Evolutionary conservation across 495 filamentous ascomycete species (phyloP), one percentile per base, ranked within the genome.

Genomic region (Trichodelitschia bisporula): DNA sequence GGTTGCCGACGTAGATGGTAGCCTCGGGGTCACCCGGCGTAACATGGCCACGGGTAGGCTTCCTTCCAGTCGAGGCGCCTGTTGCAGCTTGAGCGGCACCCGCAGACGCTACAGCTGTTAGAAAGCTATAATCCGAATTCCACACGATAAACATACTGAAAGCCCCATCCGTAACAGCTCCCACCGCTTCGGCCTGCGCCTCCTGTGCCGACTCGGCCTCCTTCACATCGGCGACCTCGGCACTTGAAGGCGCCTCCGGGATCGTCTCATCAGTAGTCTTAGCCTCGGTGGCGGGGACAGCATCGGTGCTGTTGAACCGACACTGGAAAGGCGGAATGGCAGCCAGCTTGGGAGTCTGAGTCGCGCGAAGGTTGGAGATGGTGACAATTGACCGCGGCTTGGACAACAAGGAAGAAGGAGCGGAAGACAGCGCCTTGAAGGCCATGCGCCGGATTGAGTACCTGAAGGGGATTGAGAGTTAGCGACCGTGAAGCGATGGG

Each of bases 1-100:
- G 47, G 54, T 97, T 97, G 20, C 76, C 76, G 38, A 93, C 42
- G 42, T 79, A 93, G 28, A 89, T 38, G 11, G 42, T 36, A 5
- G 30, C 28, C 11, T 28, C n/a, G n/a, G 19, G 3, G 6, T n/a
- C 19, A 16, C 10, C 1, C 15, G 31, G n/a, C 14, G 18, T 27
- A 2, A 2, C 13, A 19, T 18, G 30, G 10, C 38, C 13, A 15
- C 5, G 2, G 3, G 17, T 4, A 8, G 18, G 23, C 10, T 15
- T n/a, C 28, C 23, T n/a, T 25, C 10, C 12, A 10, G 15, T 15
- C 6, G 10, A 14, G n/a, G 32, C 12, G 12, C 8, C 8, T 12
- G 21, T 14, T 14, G 19, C 29, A 23, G 19, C 29, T 21, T 13
- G 9, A n/a, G 8, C 26, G 10, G 36, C 31, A 19, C 31, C 38